Evolutionary conservation across 805 yeast species (phyloP).

Genomic region (Hanseniaspora lachancei): DNA sequence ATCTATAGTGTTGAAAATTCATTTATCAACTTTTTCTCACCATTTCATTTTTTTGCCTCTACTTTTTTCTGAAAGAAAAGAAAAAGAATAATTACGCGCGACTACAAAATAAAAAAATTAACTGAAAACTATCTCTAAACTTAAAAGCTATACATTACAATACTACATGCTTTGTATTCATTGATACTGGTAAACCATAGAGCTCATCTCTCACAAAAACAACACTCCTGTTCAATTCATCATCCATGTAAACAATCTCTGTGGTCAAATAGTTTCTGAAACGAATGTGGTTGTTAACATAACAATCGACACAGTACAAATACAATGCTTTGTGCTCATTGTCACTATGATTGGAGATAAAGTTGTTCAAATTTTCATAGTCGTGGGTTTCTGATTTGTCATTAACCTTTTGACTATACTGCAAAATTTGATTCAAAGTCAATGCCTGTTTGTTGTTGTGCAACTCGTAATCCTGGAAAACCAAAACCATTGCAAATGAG

Average conservation of each 20-base stretch:
- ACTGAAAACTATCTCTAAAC: too few species aligned
- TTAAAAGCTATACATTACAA: not conserved
- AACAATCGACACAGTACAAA: conserved; percentile 3
- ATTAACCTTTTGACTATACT: not conserved
- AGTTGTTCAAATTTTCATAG: not conserved
- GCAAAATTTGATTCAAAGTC: not conserved
- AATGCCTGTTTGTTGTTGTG: not conserved
- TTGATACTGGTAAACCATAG: not conserved
- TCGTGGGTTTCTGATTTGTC: conserved; percentile 1
- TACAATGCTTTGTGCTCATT: conserved; percentile 12
- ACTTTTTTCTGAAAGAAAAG: not conserved
- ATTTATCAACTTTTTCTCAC: too few species aligned
- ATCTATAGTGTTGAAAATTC: too few species aligned
- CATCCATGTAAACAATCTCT: not conserved
- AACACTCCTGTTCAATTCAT: not conserved
- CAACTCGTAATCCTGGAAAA: not conserved
- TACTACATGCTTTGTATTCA: not conserved
- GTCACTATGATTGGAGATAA: conserved; percentile 15
- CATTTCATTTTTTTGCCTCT: not conserved
- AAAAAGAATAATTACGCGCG: not conserved
- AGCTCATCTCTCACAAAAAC: not conserved
- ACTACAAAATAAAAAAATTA: not conserved
- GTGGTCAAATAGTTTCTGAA: not conserved
- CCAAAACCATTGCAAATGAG: conserved; percentile 7
- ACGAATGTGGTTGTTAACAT: not conserved